A percentile compares a stretch with the other conserved stretches of the same genome.
phyloP scores from a whole-genome alignment of 1,139 yeast species.

The Candida labiduridarum region DNA sequence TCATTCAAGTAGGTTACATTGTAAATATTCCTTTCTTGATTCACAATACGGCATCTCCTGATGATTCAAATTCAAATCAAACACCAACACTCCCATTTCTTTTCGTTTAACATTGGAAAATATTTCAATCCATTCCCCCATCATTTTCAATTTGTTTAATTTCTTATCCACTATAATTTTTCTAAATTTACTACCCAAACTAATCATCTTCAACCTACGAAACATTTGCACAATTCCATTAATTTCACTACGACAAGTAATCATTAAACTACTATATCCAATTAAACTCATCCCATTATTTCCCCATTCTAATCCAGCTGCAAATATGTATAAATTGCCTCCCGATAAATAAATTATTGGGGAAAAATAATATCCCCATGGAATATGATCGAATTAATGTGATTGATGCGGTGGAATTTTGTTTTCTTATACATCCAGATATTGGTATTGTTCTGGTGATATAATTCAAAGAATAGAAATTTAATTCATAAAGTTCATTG shows the following conservation, averaged over 20 bases:
- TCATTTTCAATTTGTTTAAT: neutral
- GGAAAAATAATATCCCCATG: neutral
- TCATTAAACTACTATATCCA: slow-evolving; percentile 2
- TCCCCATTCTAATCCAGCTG: slow-evolving; percentile 12
- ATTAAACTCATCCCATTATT: slow-evolving; percentile 11
- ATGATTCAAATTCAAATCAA: slow-evolving; percentile 11
- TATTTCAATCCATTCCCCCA: slow-evolving; percentile 9
- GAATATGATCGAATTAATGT: neutral
- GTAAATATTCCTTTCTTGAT: slow-evolving; percentile 11
- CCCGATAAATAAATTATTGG: slow-evolving; percentile 12
- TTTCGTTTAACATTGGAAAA: slow-evolving; percentile 10
- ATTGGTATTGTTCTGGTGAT: slow-evolving; percentile 6
- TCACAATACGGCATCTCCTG: slow-evolving; percentile 17
- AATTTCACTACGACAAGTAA: slow-evolving; percentile 13
- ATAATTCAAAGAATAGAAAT: slow-evolving; percentile 3
- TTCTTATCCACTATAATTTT: slow-evolving; percentile 7
- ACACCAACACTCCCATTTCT: slow-evolving; percentile 14
- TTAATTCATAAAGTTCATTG: neutral
- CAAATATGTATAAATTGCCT: slow-evolving; percentile 6
- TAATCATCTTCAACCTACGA: slow-evolving; percentile 6
- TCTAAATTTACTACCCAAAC: slow-evolving; percentile 10
- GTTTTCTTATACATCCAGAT: slow-evolving; percentile 13
- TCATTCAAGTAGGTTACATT: slow-evolving; percentile 9
- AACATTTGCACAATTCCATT: slow-evolving; percentile 13
- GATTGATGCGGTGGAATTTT: slow-evolving; percentile 8